Conservation (phyloP, 2,329 filamentous ascomycete genomes). For the Coniochaeta pulveracea region DNA sequence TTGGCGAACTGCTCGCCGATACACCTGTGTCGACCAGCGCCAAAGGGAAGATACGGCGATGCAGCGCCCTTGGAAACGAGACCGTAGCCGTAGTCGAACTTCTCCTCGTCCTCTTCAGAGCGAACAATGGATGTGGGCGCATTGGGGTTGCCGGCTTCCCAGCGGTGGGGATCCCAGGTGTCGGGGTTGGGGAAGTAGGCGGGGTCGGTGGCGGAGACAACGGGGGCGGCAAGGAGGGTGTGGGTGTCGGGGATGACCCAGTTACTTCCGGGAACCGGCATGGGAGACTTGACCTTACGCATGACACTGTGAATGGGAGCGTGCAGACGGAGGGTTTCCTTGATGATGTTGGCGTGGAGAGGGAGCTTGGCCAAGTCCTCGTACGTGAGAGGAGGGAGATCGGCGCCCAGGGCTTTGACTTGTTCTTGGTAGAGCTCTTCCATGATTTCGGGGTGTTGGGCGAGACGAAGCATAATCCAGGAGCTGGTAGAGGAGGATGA, state of each 20-base stretch:
- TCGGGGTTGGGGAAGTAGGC: conserved; percentile 73
- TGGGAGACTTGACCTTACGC: conserved; percentile 80
- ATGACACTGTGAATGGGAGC: conserved; percentile 93
- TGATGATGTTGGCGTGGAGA: conserved; percentile 74
- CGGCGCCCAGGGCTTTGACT: conserved; percentile 56
- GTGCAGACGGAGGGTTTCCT: conserved; percentile 84
- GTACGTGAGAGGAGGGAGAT: conserved; percentile 64
- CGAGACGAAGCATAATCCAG: conserved; percentile 68
- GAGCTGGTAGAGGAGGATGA: conserved; percentile 66
- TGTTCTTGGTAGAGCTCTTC: conserved; percentile 73
- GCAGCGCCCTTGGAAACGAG: conserved; percentile 82
- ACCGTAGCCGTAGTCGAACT: conserved; percentile 89
- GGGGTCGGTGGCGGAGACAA: conserved; percentile 62
- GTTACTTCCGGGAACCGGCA: conserved; percentile 71
- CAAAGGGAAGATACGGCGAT: conserved; percentile 89
- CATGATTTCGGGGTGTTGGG: conserved; percentile 55
- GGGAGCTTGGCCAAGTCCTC: conserved; percentile 70
- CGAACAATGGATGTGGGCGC: conserved; percentile 33
- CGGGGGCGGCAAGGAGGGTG: conserved; percentile 73
- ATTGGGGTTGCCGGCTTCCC: conserved; percentile 56
- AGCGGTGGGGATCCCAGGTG: conserved; percentile 83
- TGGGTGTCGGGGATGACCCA: conserved; percentile 74
- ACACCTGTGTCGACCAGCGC: conserved; percentile 83
- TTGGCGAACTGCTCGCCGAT: conserved; percentile 97
- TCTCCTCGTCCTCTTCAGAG: conserved; percentile 49